A percentile compares a stretch with the other conserved stretches of the same genome.
Conservation (phyloP, 176 grass and related monocot species). For the Eleusine indica region DNA sequence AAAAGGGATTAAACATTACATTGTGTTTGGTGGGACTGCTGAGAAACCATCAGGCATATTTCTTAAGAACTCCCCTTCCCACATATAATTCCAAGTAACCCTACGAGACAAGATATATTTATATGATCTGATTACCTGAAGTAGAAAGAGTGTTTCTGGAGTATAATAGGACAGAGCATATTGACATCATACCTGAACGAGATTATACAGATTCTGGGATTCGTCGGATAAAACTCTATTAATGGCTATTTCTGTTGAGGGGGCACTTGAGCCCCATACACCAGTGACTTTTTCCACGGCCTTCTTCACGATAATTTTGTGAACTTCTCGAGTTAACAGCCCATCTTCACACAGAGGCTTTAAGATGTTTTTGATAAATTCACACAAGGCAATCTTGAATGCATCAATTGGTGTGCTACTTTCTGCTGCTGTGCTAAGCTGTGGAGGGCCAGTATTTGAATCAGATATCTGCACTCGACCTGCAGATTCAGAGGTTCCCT, state of each 20-base stretch:
- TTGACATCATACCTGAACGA: constrained; percentile 40
- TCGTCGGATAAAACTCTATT: constrained; percentile 33
- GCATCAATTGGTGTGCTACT: constrained; percentile 9
- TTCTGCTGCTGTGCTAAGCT: constrained; percentile 1
- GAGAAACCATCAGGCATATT: background rate
- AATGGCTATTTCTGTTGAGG: constrained; percentile 15
- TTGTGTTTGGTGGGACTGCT: constrained; percentile 3
- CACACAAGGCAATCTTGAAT: constrained; percentile 41
- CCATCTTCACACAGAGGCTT: constrained; percentile 52
- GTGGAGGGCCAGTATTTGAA: constrained; percentile 38
- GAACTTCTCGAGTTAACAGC: constrained; percentile 37
- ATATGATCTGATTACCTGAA: background rate
- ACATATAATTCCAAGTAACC: constrained; percentile 43
- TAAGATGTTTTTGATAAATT: constrained; percentile 49
- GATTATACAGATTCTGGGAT: constrained; percentile 36
- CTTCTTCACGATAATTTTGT: constrained; percentile 52
- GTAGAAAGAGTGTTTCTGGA: background rate
- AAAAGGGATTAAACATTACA: constrained; percentile 2
- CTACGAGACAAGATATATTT: constrained; percentile 27
- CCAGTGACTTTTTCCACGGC: constrained; percentile 42
- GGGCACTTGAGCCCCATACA: constrained; percentile 26
- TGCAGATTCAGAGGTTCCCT: constrained; percentile 12
- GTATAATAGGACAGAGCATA: background rate
- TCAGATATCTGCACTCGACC: constrained; percentile 15
- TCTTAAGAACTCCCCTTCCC: constrained; percentile 44